These are phyloP conservation scores for Trichoderma sp. DNA, from an alignment of 2,329 filamentous ascomycete genomes.

Conservation along the genomic window DNA sequence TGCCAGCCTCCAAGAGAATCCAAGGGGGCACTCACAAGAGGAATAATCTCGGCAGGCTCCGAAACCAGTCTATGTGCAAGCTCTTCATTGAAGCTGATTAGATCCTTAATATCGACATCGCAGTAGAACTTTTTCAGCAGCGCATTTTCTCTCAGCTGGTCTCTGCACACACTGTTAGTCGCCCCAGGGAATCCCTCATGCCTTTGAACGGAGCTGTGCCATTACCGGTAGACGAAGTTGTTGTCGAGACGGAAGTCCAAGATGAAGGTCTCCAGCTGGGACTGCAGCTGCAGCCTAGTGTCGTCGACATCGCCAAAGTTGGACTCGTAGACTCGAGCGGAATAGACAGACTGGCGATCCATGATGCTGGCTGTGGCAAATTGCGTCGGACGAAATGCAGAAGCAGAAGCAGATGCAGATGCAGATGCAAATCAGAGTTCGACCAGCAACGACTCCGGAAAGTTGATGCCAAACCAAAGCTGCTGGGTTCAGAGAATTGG, in stretches of 20 bases:
- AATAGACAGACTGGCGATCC: constrained; percentile 86
- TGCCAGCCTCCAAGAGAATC: background rate
- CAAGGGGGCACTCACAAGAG: constrained; percentile 58
- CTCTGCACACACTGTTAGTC: constrained; percentile 53
- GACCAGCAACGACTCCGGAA: background rate
- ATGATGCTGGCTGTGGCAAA: constrained; percentile 45
- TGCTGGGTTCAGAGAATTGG: constrained; percentile 1
- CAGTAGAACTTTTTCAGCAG: constrained; percentile 92
- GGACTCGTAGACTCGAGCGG: constrained; percentile 74
- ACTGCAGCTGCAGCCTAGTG: constrained; percentile 68
- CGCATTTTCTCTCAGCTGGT: constrained; percentile 93
- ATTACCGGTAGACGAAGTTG: constrained; percentile 85
- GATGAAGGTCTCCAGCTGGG: constrained; percentile 83
- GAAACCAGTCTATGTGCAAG: constrained; percentile 85
- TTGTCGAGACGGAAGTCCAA: constrained; percentile 93
- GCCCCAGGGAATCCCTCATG: constrained; percentile 6
- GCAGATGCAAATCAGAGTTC: background rate
- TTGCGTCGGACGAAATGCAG: constrained; percentile 1
- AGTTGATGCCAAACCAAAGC: background rate
- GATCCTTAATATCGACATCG: constrained; percentile 90
- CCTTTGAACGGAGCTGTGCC: constrained; percentile 19
- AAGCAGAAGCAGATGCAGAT: too few species aligned
- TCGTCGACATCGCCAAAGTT: constrained; percentile 65
- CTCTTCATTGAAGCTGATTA: constrained; percentile 96
- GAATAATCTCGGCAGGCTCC: constrained; percentile 89